These are phyloP conservation scores for Angomonas deanei DNA, from an alignment of 208 protist genomes.

Conservation along the genomic window DNA sequence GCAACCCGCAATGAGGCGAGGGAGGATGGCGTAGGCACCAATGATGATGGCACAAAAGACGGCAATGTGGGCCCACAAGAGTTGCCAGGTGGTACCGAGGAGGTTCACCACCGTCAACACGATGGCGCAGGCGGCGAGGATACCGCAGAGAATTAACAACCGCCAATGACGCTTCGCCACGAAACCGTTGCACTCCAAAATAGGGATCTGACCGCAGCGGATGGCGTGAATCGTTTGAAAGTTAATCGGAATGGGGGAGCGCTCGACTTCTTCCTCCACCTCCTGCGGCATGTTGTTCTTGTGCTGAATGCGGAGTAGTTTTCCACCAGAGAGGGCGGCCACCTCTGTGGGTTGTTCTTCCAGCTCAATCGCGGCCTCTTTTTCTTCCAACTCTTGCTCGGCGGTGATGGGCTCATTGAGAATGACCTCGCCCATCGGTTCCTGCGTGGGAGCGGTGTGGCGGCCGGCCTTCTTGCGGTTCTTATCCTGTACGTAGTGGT, in stretches of 20 bases:
- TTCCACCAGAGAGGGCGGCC: background rate
- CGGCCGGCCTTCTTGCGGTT: background rate
- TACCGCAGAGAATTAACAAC: constrained; percentile 1
- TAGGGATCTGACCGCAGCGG: background rate
- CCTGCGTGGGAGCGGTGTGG: background rate
- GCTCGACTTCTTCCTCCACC: background rate
- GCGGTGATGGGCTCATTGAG: background rate
- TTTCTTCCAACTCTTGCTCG: background rate
- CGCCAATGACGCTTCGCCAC: constrained; percentile 12
- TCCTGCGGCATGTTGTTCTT: background rate
- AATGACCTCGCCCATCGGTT: background rate
- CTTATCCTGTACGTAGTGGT: no score
- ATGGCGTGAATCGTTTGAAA: background rate
- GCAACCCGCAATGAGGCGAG: background rate
- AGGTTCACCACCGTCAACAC: constrained; percentile 6
- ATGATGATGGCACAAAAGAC: constrained; percentile 9
- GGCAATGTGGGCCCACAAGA: constrained; percentile 9
- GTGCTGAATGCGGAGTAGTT: background rate
- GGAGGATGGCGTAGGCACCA: constrained; percentile 7
- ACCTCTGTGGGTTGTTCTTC: background rate
- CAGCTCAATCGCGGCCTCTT: background rate
- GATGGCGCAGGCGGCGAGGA: constrained; percentile 10
- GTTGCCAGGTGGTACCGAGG: constrained; percentile 9
- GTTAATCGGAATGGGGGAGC: background rate
- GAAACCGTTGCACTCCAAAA: constrained; percentile 12